Base-by-base conservation (phyloP, 2,329 filamentous ascomycete genomes). In the Thelonectria blattea region DNA sequence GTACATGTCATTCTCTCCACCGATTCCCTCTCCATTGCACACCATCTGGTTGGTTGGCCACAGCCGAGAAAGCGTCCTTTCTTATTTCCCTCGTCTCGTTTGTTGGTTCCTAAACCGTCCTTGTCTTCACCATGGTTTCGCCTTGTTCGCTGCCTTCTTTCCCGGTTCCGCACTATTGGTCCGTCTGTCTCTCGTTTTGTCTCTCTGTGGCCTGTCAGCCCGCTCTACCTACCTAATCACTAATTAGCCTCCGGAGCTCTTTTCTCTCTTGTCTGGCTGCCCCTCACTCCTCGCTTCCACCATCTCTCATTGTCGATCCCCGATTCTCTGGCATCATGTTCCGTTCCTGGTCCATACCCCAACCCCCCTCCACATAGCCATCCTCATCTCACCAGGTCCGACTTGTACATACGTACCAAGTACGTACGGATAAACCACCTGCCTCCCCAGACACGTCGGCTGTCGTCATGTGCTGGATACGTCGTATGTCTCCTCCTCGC, bases 91-190 rank as follows among this genome's bases (percentile, higher is more conserved):
- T 43, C 41, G n/a, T 22, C 45, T 64, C 63, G 58, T 56, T 52
- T 59, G 56, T 52, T 41, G 41, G 61, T 59, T 57, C 52, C 55
- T 62, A 59, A 60, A 57, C 20, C 56, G 48, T 60, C 52, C 42
- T 22, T 56, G 41, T 47, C 52, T 46, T 47, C 41, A n/a, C 53
- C 45, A 54, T 60, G 52, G 58, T 52, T 46, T 60, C 45, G 56
- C 57, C 41, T 43, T 41, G 39, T 61, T 46, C 34, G 32, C 45
- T 43, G 12, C 32, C 20, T 20, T 56, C 53, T 27, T 11, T 37
- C 30, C 17, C 51, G 10, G 41, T 22, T 30, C 14, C 52, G 20
- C 18, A 14, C 27, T 49, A 30, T 48, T 18, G 30, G 32, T 32
- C 45, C 47, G 12, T 37, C 34, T 37, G 34, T 37, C 34, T 14